These are phyloP conservation scores for Bretschneidera sinensis DNA, from an alignment of 345 rosid species.

Conservation along the genomic window DNA sequence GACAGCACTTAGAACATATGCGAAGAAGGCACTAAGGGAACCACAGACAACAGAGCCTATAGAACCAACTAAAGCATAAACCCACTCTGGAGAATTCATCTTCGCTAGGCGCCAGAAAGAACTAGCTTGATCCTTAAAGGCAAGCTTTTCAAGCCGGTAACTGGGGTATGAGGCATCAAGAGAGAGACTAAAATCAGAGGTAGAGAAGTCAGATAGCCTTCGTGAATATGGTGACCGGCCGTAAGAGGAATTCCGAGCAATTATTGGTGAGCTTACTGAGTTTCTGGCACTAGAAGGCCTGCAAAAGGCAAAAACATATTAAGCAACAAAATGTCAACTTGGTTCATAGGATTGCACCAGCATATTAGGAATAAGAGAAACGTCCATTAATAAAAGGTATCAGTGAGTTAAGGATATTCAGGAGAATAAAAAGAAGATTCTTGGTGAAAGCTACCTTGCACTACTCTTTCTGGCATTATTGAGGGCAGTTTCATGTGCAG, in stretches of 20 bases:
- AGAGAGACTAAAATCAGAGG: constrained; percentile 95
- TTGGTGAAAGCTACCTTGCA: constrained; percentile 53
- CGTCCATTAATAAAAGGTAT: not conserved
- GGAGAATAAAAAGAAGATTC: constrained; percentile 9
- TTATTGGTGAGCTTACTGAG: constrained; percentile 96
- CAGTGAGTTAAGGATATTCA: not conserved
- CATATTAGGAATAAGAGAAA: not conserved
- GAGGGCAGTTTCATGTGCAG: constrained; percentile 91
- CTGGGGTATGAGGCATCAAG: constrained; percentile 67
- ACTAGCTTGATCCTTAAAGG: constrained; percentile 94
- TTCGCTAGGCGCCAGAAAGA: constrained; percentile 97
- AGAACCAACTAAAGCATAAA: constrained; percentile 82
- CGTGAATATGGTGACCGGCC: constrained; percentile 97
- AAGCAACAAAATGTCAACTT: not conserved
- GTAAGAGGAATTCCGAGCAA: constrained; percentile 87
- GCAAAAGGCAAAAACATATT: constrained; percentile 23
- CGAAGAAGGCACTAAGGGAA: constrained; percentile 91
- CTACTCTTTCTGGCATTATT: constrained; percentile 96
- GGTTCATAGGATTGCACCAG: not conserved
- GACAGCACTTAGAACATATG: constrained; percentile 92
- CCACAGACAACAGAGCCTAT: constrained; percentile 88
- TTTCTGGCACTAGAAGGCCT: constrained; percentile 98
- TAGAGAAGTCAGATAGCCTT: constrained; percentile 91
- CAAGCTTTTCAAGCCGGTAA: constrained; percentile 78
- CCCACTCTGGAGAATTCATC: constrained; percentile 98